phyloP scores from a whole-genome alignment of 2,329 filamentous ascomycete genomes.

The Alternaria consortialis region DNA sequence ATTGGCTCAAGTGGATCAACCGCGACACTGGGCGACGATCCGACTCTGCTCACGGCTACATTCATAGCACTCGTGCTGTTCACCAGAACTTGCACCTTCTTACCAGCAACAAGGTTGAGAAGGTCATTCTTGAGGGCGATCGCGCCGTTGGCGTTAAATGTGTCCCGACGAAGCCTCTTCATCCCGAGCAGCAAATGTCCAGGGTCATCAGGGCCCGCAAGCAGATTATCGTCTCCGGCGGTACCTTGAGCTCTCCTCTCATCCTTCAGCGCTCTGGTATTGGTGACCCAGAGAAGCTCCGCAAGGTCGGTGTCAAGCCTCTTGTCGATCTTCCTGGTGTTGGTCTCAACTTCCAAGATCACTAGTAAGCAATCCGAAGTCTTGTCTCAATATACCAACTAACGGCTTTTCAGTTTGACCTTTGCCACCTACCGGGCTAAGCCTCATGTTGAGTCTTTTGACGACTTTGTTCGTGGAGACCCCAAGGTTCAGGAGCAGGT shows the following conservation, averaged over 20 bases:
- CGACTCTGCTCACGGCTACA: constrained; percentile 79
- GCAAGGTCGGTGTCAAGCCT: constrained; percentile 72
- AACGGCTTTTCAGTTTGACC: constrained; percentile 56
- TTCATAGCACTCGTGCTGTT: constrained; percentile 77
- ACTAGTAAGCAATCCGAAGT: constrained; percentile 56
- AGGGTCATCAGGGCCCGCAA: constrained; percentile 73
- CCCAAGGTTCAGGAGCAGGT: constrained; percentile 76
- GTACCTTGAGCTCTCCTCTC: constrained; percentile 76
- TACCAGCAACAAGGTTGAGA: constrained; percentile 80
- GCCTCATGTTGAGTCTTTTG: constrained; percentile 79
- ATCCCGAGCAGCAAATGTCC: constrained; percentile 61
- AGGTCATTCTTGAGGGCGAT: constrained; percentile 76
- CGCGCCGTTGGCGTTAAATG: constrained; percentile 76
- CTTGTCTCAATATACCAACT: no score
- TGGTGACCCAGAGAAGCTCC: constrained; percentile 76
- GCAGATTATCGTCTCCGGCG: constrained; percentile 76
- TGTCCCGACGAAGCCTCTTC: constrained; percentile 74
- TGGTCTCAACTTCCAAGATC: constrained; percentile 79
- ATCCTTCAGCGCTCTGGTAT: constrained; percentile 80
- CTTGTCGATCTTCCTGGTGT: constrained; percentile 76
- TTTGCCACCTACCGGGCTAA: constrained; percentile 77
- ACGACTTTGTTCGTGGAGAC: constrained; percentile 79
- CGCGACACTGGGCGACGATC: constrained; percentile 73
- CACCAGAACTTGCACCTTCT: constrained; percentile 76
- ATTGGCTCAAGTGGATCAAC: constrained; percentile 90